Conservation (phyloP, 129 eudicot species). For the Flaveria trinervia region DNA sequence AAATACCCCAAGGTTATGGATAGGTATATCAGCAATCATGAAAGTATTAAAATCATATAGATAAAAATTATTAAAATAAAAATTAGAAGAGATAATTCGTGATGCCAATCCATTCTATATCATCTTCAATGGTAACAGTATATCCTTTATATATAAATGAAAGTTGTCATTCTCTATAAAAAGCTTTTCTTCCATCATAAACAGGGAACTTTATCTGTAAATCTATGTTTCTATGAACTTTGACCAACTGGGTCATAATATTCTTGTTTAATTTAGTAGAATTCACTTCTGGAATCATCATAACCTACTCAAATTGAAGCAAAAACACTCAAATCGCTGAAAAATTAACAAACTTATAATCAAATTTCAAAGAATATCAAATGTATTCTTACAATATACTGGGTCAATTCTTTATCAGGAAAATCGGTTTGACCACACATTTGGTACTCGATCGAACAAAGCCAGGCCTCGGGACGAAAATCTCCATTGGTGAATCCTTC, state of each 20-base stretch:
- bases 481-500: too few relatives aligned
- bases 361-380: too few relatives aligned
- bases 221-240: constrained; percentile 53
- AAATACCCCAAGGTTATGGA: too few relatives aligned
- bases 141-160: constrained; percentile 54
- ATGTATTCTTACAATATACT: constrained; percentile 41
- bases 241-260: constrained; percentile 56
- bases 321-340: background rate
- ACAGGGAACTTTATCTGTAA: constrained; percentile 65
- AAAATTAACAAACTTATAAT: background rate
- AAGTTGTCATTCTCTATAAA: constrained; percentile 54
- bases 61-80: too few relatives aligned
- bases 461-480: too few relatives aligned
- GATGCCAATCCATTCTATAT: constrained; percentile 46
- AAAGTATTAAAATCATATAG: too few relatives aligned
- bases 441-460: too few relatives aligned
- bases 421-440: too few relatives aligned
- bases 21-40: too few relatives aligned
- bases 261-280: constrained; percentile 56
- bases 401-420: constrained; percentile 48
- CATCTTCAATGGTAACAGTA: constrained; percentile 41
- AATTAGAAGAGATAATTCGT: constrained; percentile 37
- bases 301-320: constrained; percentile 40
- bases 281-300: constrained; percentile 57
- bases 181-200: constrained; percentile 70